phyloP scores from a whole-genome alignment of 2,329 filamentous ascomycete genomes.

The Colletotrichum ledebouriae region DNA sequence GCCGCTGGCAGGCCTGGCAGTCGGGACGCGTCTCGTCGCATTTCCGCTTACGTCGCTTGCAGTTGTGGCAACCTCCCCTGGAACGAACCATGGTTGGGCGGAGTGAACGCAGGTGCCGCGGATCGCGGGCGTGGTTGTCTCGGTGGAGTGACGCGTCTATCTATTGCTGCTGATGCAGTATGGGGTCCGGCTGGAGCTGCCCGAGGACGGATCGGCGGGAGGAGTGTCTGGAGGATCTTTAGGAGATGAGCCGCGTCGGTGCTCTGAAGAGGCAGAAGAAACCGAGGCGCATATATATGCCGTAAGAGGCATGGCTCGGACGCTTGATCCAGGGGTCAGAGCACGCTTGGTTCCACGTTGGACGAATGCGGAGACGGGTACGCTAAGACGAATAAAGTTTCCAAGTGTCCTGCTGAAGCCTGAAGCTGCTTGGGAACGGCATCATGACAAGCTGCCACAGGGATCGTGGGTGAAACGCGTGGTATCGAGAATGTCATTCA shows the following conservation, averaged over 20 bases:
- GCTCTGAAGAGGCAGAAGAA: constrained; percentile 18
- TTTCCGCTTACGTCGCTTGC: constrained; percentile 43
- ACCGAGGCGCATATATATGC: constrained; percentile 39
- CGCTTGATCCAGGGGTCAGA: background rate
- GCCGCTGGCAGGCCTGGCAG: constrained; percentile 36
- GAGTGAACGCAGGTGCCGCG: background rate
- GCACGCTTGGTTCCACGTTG: constrained; percentile 1
- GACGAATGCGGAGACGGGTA: constrained; percentile 15
- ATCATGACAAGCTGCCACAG: constrained; percentile 9
- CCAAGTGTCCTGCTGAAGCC: constrained; percentile 5
- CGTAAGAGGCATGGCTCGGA: constrained; percentile 28
- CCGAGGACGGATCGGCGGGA: background rate
- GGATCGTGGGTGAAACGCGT: background rate
- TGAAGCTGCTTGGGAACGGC: constrained; percentile 24
- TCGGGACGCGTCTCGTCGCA: constrained; percentile 43
- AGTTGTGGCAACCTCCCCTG: constrained; percentile 42
- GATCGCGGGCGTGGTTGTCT: background rate
- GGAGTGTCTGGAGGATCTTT: background rate
- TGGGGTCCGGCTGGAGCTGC: background rate
- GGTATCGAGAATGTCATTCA: constrained; percentile 4
- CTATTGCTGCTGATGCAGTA: too few relatives aligned
- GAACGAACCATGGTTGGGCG: constrained; percentile 36
- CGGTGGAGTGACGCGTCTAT: background rate
- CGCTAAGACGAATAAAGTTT: constrained; percentile 16
- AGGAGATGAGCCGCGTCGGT: background rate